Evolutionary conservation across 2,329 filamentous ascomycete genomes (phyloP).

Genomic region (Dactylellina parvicollis): DNA sequence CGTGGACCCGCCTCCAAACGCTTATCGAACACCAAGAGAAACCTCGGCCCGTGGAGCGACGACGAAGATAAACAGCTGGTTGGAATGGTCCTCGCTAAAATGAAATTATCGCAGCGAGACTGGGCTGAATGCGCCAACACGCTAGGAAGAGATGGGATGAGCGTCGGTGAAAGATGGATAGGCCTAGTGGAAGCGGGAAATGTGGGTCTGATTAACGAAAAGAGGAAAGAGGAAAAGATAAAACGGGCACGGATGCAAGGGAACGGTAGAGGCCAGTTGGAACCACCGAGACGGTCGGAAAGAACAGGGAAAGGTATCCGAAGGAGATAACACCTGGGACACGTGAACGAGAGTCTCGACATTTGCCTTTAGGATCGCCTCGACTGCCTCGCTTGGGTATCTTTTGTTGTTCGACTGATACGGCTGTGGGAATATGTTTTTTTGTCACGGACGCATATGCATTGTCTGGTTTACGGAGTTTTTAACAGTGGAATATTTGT

Average conservation of each 20-base stretch:
- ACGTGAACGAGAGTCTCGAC: no score
- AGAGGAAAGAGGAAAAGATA: constrained; percentile 48
- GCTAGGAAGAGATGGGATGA: constrained; percentile 68
- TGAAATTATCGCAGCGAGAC: constrained; percentile 71
- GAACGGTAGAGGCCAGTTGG: constrained; percentile 46
- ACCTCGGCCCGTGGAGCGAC: constrained; percentile 65
- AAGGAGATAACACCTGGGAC: constrained; percentile 24
- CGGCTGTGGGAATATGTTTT: background rate
- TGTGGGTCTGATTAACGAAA: constrained; percentile 51
- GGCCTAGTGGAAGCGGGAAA: constrained; percentile 66
- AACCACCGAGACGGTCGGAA: constrained; percentile 38
- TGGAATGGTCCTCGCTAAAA: constrained; percentile 74
- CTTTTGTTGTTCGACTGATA: constrained; percentile 19
- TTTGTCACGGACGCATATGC: constrained; percentile 27
- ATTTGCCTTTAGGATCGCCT: no score
- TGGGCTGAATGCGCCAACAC: constrained; percentile 75
- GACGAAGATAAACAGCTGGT: constrained; percentile 74
- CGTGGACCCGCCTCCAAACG: constrained; percentile 48
- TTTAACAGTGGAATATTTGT: constrained; percentile 37
- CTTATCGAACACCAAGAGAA: constrained; percentile 33
- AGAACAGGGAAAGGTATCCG: constrained; percentile 33
- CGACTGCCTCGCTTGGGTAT: no score
- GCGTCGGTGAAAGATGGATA: constrained; percentile 71
- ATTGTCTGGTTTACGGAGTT: constrained; percentile 39
- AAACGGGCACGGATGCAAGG: constrained; percentile 50